These are phyloP conservation scores for Saururus chinensis DNA, from an alignment of 164 flowering plant species.

Conservation along the genomic window DNA sequence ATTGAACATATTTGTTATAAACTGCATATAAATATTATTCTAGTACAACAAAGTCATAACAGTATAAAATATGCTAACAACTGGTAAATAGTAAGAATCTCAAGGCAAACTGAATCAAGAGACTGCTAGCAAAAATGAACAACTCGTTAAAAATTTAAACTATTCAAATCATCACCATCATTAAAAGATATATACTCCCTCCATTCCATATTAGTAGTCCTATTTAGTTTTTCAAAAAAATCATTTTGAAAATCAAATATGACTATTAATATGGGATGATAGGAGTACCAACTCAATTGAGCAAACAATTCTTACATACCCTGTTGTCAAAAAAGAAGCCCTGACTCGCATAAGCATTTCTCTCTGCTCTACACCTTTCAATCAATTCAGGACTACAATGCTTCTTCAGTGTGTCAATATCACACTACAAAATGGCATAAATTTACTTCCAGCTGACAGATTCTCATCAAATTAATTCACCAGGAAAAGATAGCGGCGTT, in stretches of 20 bases:
- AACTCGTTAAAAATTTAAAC: background rate
- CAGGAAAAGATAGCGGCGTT: background rate
- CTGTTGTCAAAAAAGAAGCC: constrained; percentile 79
- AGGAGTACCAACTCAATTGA: background rate
- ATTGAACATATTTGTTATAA: background rate
- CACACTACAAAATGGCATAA: constrained; percentile 35
- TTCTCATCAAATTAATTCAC: background rate
- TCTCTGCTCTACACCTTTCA: constrained; percentile 79
- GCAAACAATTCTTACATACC: constrained; percentile 27
- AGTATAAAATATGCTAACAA: too few relatives aligned
- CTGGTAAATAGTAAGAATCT: background rate
- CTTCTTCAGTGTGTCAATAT: constrained; percentile 55
- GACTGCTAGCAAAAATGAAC: background rate
- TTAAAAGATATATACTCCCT: too few relatives aligned
- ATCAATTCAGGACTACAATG: constrained; percentile 72
- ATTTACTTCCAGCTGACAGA: background rate
- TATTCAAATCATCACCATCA: background rate
- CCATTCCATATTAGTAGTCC: too few relatives aligned
- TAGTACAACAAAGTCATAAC: too few relatives aligned
- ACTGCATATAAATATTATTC: too few relatives aligned
- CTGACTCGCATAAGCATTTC: constrained; percentile 49
- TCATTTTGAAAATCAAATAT: too few relatives aligned
- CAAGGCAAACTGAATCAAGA: too few relatives aligned
- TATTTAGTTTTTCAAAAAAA: too few relatives aligned
- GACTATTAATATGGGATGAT: too few relatives aligned